These are phyloP conservation scores for Coemansia sp. DNA, from an alignment of 192 early-diverging fungal species.

Conservation along the genomic window DNA sequence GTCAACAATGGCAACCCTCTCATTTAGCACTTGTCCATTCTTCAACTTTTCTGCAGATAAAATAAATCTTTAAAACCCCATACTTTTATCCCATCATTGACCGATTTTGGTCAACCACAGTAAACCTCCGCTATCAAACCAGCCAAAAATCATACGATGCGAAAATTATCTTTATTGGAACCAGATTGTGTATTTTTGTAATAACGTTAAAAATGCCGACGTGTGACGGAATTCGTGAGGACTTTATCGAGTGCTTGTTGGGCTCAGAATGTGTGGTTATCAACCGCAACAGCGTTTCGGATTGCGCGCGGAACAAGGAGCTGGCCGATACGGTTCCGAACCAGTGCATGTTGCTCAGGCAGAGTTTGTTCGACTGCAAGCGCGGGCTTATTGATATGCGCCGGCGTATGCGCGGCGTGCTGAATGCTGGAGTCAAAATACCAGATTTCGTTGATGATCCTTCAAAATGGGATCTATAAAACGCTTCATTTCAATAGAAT, in stretches of 20 bases:
- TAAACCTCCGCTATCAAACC: not conserved
- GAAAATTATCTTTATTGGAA: not conserved
- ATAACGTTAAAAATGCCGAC: constrained; percentile 22
- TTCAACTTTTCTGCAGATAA: no score
- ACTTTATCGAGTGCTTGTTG: constrained; percentile 47
- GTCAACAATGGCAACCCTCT: no score
- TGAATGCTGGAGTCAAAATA: constrained; percentile 22
- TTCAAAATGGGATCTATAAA: constrained; percentile 34
- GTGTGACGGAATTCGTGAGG: constrained; percentile 51
- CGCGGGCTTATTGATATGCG: constrained; percentile 55
- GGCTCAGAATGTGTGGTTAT: constrained; percentile 53
- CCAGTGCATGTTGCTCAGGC: constrained; percentile 35
- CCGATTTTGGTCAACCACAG: not conserved
- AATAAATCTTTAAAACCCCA: no score
- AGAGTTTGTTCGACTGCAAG: constrained; percentile 54
- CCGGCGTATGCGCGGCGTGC: constrained; percentile 48
- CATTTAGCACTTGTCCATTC: no score
- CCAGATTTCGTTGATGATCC: constrained; percentile 34
- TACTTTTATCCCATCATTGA: not conserved
- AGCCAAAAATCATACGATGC: not conserved
- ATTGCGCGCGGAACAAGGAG: constrained; percentile 46
- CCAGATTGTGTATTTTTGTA: not conserved
- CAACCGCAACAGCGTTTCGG: constrained; percentile 40
- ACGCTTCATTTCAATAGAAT: constrained; percentile 61
- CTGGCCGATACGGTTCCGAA: constrained; percentile 34